phyloP scores from a whole-genome alignment of 495 filamentous ascomycete genomes.

The Trichoderma virens region DNA sequence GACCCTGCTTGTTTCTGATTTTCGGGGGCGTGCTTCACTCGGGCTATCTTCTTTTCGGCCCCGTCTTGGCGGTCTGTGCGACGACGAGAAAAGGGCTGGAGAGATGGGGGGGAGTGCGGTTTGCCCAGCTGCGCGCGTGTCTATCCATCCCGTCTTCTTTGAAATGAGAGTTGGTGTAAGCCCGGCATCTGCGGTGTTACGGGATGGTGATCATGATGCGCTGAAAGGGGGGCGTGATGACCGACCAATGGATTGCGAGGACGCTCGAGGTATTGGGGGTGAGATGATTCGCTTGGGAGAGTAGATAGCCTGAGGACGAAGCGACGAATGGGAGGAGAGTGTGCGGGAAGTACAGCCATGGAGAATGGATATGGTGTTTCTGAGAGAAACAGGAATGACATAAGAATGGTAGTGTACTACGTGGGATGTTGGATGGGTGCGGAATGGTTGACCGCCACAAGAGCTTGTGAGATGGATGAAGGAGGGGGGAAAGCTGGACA shows the following conservation, averaged over 20 bases:
- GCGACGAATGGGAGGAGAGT: too few relatives aligned
- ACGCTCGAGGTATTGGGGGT: background rate
- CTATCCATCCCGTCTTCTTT: too few relatives aligned
- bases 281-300: background rate
- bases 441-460: too few relatives aligned
- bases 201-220: background rate
- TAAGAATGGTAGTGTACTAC: background rate
- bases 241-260: background rate
- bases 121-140: background rate
- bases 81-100: background rate
- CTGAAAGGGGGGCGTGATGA: background rate
- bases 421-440: too few relatives aligned
- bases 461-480: too few relatives aligned
- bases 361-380: background rate
- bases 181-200: constrained; percentile 5
- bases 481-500: too few relatives aligned
- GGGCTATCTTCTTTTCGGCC: background rate
- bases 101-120: background rate
- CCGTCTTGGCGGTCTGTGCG: background rate
- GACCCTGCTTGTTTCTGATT: background rate
- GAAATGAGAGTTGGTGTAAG: background rate
- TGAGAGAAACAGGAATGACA: constrained; percentile 1
- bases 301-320: background rate
- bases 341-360: background rate
- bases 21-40: too few relatives aligned